Evolutionary conservation across 73 alveolate species (phyloP).

Genomic region (Symbiodinium pilosum): DNA sequence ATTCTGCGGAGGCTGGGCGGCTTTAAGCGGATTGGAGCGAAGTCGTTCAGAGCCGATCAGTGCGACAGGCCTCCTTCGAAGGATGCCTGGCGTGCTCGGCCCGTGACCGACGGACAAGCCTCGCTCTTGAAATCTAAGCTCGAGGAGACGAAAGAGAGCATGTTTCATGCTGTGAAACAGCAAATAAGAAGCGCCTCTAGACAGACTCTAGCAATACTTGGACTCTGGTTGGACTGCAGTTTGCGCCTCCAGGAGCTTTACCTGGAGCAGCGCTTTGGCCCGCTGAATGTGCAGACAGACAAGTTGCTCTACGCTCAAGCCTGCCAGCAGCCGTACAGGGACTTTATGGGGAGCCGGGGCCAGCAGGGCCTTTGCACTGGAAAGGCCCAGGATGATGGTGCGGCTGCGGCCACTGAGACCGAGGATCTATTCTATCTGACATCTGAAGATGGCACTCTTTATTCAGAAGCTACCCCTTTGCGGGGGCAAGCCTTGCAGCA

Average conservation of each 20-base stretch:
- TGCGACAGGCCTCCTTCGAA: background rate
- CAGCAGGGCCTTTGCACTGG: background rate
- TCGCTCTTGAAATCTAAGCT: background rate
- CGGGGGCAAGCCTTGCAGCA: background rate
- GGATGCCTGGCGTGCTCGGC: background rate
- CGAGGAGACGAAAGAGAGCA: background rate
- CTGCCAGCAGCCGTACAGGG: too few species aligned
- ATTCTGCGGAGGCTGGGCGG: background rate
- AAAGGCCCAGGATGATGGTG: background rate
- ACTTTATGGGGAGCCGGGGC: background rate
- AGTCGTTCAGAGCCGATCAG: background rate
- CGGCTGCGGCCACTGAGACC: background rate
- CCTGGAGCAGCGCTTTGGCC: background rate
- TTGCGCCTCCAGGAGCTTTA: background rate
- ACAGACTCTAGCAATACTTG: too few species aligned
- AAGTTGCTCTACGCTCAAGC: background rate
- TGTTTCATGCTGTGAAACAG: too few species aligned
- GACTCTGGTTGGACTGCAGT: too few species aligned
- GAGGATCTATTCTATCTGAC: background rate
- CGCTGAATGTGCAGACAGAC: too few species aligned
- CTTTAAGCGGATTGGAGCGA: background rate
- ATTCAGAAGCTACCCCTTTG: too few species aligned
- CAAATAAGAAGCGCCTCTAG: too few species aligned
- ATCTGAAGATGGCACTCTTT: background rate
- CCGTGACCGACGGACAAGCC: slow-evolving; percentile 9